Evolutionary conservation across 2,329 filamentous ascomycete species (phyloP), one percentile per base, ranked within the genome.

Genomic region (Colletotrichum salicis): DNA sequence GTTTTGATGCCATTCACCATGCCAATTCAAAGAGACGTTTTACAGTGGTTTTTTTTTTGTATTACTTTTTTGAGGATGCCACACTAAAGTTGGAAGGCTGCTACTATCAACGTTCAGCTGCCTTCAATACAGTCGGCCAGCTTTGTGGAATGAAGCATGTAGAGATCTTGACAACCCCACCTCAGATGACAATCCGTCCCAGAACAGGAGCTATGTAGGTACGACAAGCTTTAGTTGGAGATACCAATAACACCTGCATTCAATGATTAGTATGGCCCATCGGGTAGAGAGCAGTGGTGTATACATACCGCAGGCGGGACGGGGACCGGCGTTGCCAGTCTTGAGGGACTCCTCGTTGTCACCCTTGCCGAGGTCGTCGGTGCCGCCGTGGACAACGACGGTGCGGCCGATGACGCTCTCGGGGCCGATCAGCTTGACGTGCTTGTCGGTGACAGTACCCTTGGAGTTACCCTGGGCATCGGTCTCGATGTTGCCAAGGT

Each of bases 401-500:
- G 96, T 98, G 82, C 96, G 95, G 85, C 96, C 96, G 79, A 99
- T 92, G 79, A 99, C 91, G 87, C 94, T 97, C 86, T 98, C 90
- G 74, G 95, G 93, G 76, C 96, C 96, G 80, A 99, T 98, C 84
- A 99, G 88, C 93, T 98, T 97, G 85, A 99, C 87, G 73, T 94
- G 87, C 81, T 90, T 92, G 88, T 99, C 96, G 76, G 87, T 86
- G 76, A 93, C 87, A 78, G 90, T 90, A 80, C 96, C 96, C 86
- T 93, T 91, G 82, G 94, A 89, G 82, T 97, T 97, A 82, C 96
- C 96, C 88, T 97, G 92, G 76, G 84, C 93, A 84, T 99, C 95
- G 73, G 96, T 98, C 88, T 94, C 91, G 89, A 98, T 91, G 92
- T 99, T 99, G 82, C 96, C 96, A 77, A 99, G 88, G 85, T 98